Conservation (phyloP, 106 monocot genomes). For the Xerophyta viscosa region DNA sequence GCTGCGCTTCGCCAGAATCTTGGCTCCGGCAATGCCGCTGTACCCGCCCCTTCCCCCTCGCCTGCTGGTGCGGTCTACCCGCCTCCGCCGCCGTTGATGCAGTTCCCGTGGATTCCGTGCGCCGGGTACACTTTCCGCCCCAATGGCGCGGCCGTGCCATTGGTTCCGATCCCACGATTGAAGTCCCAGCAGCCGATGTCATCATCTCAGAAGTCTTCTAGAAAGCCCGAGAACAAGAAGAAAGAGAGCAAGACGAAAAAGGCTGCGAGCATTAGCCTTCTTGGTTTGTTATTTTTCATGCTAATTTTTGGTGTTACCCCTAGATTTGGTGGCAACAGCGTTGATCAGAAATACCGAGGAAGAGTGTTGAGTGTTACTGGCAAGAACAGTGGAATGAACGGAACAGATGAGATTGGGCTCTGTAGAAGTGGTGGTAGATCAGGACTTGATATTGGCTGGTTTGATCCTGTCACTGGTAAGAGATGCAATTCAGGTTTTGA, state of each 20-base stretch:
- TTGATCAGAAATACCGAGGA: slow-evolving; percentile 14
- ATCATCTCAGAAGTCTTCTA: slow-evolving; percentile 29
- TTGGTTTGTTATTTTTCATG: slow-evolving; percentile 40
- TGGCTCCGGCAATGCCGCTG: not conserved
- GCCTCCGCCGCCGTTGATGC: slow-evolving; percentile 28
- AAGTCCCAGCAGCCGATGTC: slow-evolving; percentile 44
- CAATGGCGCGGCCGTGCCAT: slow-evolving; percentile 43
- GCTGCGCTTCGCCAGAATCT: slow-evolving; percentile 34
- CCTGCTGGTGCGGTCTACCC: slow-evolving; percentile 14
- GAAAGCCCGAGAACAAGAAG: slow-evolving; percentile 37
- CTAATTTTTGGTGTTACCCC: slow-evolving; percentile 23
- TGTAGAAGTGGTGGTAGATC: slow-evolving; percentile 7
- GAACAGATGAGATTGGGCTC: slow-evolving; percentile 13
- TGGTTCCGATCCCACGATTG: slow-evolving; percentile 73
- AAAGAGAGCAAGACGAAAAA: slow-evolving; percentile 39
- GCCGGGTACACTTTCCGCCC: slow-evolving; percentile 46
- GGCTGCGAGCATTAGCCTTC: slow-evolving; percentile 51
- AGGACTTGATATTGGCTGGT: slow-evolving; percentile 2
- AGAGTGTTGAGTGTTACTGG: slow-evolving; percentile 36
- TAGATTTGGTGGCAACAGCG: slow-evolving; percentile 11
- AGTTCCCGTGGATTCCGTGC: slow-evolving; percentile 70
- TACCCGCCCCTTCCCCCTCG: slow-evolving; percentile 1
- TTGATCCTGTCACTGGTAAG: slow-evolving; percentile 12
- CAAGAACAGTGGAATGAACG: slow-evolving; percentile 7
- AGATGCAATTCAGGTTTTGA: slow-evolving; percentile 10